Conservation (phyloP, 129 eudicot genomes). For the Dittrichia graveolens region DNA sequence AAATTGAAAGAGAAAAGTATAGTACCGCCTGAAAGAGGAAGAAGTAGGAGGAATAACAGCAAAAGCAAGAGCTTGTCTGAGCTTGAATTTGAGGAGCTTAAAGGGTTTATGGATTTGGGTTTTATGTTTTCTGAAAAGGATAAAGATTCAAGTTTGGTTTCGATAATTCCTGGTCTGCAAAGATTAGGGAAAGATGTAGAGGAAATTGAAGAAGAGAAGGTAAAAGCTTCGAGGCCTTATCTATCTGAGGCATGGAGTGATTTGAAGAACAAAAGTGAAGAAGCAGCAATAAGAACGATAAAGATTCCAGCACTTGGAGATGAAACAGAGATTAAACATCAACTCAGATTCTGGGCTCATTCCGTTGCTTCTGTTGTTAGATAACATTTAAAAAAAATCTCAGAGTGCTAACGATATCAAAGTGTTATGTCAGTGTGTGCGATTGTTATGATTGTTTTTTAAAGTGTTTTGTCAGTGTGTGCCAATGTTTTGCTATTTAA, state of each 20-base stretch:
- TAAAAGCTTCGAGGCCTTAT: slow-evolving; percentile 61
- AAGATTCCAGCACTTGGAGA: slow-evolving; percentile 44
- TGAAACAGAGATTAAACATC: slow-evolving; percentile 59
- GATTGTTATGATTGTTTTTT: too few species aligned
- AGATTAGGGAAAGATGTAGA: slow-evolving; percentile 46
- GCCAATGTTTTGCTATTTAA: too few species aligned
- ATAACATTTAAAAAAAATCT: slow-evolving; percentile 24
- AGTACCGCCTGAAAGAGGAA: not conserved
- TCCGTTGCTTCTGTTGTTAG: slow-evolving; percentile 67
- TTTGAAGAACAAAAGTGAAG: slow-evolving; percentile 33
- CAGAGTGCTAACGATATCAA: not conserved
- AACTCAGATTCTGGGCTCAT: slow-evolving; percentile 81
- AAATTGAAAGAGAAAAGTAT: not conserved
- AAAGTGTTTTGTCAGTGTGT: too few species aligned
- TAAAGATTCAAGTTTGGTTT: slow-evolving; percentile 55
- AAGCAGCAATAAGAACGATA: slow-evolving; percentile 24
- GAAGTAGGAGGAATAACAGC: not conserved
- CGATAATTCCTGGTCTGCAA: slow-evolving; percentile 74
- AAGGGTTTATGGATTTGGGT: slow-evolving; percentile 88
- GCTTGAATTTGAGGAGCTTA: slow-evolving; percentile 76
- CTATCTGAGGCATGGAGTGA: slow-evolving; percentile 79
- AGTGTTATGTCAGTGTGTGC: too few species aligned
- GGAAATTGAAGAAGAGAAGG: not conserved
- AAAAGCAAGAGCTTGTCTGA: slow-evolving; percentile 73
- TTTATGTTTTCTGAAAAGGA: slow-evolving; percentile 74